Base-by-base conservation (phyloP, 257 asterid genomes). In the Solanum neorickii region DNA sequence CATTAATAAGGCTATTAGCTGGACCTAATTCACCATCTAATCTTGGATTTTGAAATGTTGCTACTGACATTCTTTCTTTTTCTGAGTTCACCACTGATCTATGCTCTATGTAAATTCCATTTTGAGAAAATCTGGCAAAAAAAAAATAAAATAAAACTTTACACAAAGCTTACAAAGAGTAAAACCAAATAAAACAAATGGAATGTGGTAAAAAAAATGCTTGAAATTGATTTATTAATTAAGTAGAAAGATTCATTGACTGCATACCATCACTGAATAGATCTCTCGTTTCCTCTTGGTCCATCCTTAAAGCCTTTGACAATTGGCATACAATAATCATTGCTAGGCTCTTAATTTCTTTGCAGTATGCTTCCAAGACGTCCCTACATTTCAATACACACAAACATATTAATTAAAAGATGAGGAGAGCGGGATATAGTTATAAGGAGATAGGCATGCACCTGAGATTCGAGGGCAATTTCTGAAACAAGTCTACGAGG, bases 381-480 rank as follows among this genome's bases (percentile, higher is more conserved):
- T 89, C 91, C 87, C 95, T 93, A 89, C 87, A 84, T 82, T 7
- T 69, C 12, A 69, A 69, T 2, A 69, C 52, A 21, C 29, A 21
- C 23, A 41, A 39, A 12, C 2, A 33, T 3, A 70, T 70, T 16
- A 70, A 70, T 70, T 31, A 70, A 70, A 44, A 5, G 14, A 31
- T 16, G 25, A 31, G 11, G 13, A 31, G 44, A 18, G 77, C 14
- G n/a, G 33, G 33, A 31, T 31, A 31, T 31, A 31, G 33, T 31
- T 31, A 31, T 3, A 3, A 31, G 33, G 33, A 31, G 33, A 31
- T 31, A 83, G 47, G 27, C 27, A 25, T 25, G 2, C 23, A 90
- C 97, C 96, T 94, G 91, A 95, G 86, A 3, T 72, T 62, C 6
- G 87, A 31, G 16, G 97, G 93, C 52, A 95, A 92, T 16, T 88